Conservation (phyloP, 139 green algal species). For the Picochlorum sp. region DNA sequence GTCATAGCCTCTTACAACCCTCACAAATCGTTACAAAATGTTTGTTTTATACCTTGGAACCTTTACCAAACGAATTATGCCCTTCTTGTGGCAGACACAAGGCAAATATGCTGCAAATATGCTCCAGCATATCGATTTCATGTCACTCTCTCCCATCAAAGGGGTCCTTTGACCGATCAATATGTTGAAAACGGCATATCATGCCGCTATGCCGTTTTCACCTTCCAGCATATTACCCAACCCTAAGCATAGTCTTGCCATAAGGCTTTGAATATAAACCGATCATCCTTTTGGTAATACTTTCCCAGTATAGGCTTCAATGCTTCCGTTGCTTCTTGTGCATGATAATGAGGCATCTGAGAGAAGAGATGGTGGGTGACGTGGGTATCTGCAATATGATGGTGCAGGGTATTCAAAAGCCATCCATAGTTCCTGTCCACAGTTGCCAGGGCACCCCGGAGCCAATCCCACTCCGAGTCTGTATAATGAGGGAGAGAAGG, state of each 20-base stretch:
- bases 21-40: too few relatives aligned
- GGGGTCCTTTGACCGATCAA: too few relatives aligned
- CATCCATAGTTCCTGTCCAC: slow-evolving; percentile 76
- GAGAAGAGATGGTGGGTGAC: slow-evolving; percentile 90
- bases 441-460: slow-evolving; percentile 77
- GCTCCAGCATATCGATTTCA: too few relatives aligned
- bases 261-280: slow-evolving; percentile 52
- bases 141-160: too few relatives aligned
- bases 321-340: slow-evolving; percentile 68
- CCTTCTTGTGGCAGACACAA: too few relatives aligned
- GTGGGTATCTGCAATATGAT: slow-evolving; percentile 88
- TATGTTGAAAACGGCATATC: too few relatives aligned
- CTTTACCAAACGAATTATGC: too few relatives aligned
- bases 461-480: slow-evolving; percentile 80
- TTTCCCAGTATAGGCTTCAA: slow-evolving; percentile 64
- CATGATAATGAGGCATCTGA: slow-evolving; percentile 88
- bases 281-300: slow-evolving; percentile 64
- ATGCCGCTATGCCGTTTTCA: too few relatives aligned
- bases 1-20: too few relatives aligned
- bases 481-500: slow-evolving; percentile 25
- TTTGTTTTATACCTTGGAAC: too few relatives aligned
- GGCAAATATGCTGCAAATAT: too few relatives aligned
- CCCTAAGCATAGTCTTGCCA: slow-evolving; percentile 59
- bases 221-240: too few relatives aligned
- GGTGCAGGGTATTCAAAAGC: slow-evolving; percentile 63